Base-by-base conservation (phyloP, 768 basidiomycete genomes). In the Boletus speciosus region DNA sequence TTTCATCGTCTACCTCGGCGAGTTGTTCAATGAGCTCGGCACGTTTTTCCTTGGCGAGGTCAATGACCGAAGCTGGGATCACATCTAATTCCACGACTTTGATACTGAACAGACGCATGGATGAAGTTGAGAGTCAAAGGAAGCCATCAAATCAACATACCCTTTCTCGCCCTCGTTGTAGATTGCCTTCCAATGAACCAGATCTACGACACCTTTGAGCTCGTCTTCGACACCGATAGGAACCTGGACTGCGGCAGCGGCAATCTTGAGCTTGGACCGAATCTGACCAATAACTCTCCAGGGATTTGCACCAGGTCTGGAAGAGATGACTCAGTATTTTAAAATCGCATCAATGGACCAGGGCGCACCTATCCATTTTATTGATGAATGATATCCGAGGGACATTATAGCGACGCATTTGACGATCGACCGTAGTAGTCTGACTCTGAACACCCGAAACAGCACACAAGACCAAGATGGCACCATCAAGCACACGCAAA, bases 371-470 rank as follows among this genome's bases (percentile, higher is more conserved):
- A 66, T 98, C 96, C 96, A 98, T 98, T 74, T 98, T 98, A 74
- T 98, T 98, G 66, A 98, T 84, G 71, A 97, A 98, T 0, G 93
- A 97, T 55, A 99, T 81, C 41, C 97, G 82, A 53, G 97, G 97
- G 54, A 99, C 92, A 64, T 88, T 87, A 69, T 99, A 99, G 35
- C 97, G 84, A 57, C 91, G 81, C 97, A 99, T 99, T 78, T 99
- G 97, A 55, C 97, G 81, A 74, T 99, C 97, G 36, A 99, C 97
- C 12, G 97, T 99, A 21, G 93, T 98, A 2, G 97, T 99, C 82
- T 99, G 97, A 73, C 90, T 93, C 85, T 95, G 73, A 5, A 99
- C 97, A 59, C 97, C 97, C 50, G 93, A 88, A 41, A 99, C 97
- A 21, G 97, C 94, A 72, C 97, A 98, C 23, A 99, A 78, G 31